Evolutionary conservation across 163 green algal species (phyloP), one percentile per base, ranked within the genome.

Genomic region (Chlorella variabilis): DNA sequence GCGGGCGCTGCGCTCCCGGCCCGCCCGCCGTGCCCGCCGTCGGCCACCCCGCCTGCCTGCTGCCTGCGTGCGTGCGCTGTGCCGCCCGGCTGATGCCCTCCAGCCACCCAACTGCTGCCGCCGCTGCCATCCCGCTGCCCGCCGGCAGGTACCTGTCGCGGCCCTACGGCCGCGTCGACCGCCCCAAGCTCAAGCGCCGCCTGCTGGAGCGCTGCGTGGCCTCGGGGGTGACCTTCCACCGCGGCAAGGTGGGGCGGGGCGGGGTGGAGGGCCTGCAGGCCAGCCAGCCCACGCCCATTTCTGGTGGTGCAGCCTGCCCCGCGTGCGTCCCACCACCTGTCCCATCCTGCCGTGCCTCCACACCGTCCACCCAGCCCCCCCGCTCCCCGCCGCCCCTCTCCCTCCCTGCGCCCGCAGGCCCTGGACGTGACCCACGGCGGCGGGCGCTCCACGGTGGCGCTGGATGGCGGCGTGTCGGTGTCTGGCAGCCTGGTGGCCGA

Each of bases 131-230:
- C 51, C 59, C 23, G 11, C 31, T 45, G 23, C 31, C 71, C 15
- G 33, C 0, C 63, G 56, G 48, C 91, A 96, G 93, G 82, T 91
- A 89, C 20, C 85, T 99, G 38, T 63, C 87, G 7, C 89, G 96
- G 20, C 95, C 94, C 20, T 99, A 98, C 73, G 96, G 86, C 25
- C 88, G 96, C 13, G 96, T 99, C 6, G 93, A 98, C 88, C 78
- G 96, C 15, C 87, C 91, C 8, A 95, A 94, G 84, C 85, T 99
- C 23, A 99, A 99, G 82, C 86, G 87, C 6, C 92, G 93, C 59
- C 90, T 99, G 48, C 85, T 98, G 77, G 75, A 94, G 77, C 59
- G 85, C 29, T 98, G 96, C 80, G 86, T 94, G 0, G 88, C 91
- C 18, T 77, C 87, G n/a, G 94, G 77, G 21, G 83, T 87, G 33